Evolutionary conservation across 2,329 filamentous ascomycete species (phyloP).

Genomic region (Botryotinia globosa): DNA sequence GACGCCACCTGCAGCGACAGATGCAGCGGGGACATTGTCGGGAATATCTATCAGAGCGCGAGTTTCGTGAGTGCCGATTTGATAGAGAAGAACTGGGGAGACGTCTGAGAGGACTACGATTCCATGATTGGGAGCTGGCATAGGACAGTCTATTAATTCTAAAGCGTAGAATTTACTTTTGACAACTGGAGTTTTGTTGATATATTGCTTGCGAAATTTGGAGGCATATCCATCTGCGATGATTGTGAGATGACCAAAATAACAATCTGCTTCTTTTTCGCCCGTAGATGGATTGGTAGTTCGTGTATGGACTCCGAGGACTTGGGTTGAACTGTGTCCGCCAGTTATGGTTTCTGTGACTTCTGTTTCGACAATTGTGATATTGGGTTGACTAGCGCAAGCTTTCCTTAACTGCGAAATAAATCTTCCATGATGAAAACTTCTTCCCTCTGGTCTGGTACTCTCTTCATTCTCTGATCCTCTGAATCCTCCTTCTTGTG

Average conservation of each 20-base stretch:
- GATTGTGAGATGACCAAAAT: conserved; percentile 85
- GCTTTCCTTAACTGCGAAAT: conserved; percentile 76
- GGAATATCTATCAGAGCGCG: conserved; percentile 87
- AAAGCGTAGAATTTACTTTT: conserved; percentile 91
- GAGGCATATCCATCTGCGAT: conserved; percentile 90
- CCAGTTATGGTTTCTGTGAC: conserved; percentile 73
- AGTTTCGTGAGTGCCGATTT: conserved; percentile 94
- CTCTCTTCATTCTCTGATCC: conserved; percentile 39
- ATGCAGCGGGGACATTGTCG: conserved; percentile 69
- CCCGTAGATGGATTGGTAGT: conserved; percentile 59
- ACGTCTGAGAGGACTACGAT: conserved; percentile 82
- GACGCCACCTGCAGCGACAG: conserved; percentile 73
- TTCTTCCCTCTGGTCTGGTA: conserved; percentile 64
- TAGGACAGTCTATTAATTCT: conserved; percentile 81
- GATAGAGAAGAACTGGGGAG: conserved; percentile 84
- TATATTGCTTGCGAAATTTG: conserved; percentile 81
- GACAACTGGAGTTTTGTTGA: conserved; percentile 63
- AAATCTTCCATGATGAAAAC: conserved; percentile 94
- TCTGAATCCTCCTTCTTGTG: conserved; percentile 30
- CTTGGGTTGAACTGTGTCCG: conserved; percentile 57
- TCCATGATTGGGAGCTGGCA: conserved; percentile 73
- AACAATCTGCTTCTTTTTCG: conserved; percentile 66
- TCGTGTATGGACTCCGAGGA: conserved; percentile 77
- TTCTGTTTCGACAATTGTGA: conserved; percentile 88
- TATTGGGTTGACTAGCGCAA: conserved; percentile 73